These are phyloP conservation scores for Coemansia sp. DNA, from an alignment of 192 early-diverging fungal genomes.

Conservation along the genomic window DNA sequence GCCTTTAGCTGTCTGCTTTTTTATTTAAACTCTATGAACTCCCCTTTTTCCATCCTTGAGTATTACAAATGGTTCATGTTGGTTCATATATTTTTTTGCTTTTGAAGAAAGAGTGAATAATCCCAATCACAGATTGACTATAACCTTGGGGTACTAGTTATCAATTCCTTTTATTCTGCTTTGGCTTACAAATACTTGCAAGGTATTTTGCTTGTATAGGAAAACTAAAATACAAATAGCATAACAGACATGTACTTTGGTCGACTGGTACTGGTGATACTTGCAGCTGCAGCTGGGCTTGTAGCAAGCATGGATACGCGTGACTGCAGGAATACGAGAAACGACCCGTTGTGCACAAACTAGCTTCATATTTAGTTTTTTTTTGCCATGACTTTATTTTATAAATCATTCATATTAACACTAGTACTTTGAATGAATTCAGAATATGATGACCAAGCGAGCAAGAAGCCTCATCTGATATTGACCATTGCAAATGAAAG, in stretches of 20 bases:
- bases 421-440: no score
- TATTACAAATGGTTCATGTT: neutral
- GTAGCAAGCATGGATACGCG: slow-evolving; percentile 8
- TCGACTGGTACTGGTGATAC: slow-evolving; percentile 1
- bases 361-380: neutral
- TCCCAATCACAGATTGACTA: no score
- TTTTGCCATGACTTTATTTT: no score
- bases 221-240: neutral
- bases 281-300: slow-evolving; percentile 8
- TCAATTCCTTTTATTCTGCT: neutral
- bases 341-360: slow-evolving; percentile 46
- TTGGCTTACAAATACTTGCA: neutral
- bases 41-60: neutral
- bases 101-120: neutral
- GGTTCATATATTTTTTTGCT: neutral
- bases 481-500: no score
- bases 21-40: neutral
- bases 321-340: slow-evolving; percentile 49
- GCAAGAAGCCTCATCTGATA: no score
- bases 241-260: slow-evolving; percentile 4
- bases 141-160: neutral
- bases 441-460: no score
- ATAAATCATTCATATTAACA: no score
- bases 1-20: neutral
- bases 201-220: neutral